These are phyloP conservation scores for Fraxinus sp. DNA, from an alignment of 305 asterid genomes.

Conservation along the genomic window DNA sequence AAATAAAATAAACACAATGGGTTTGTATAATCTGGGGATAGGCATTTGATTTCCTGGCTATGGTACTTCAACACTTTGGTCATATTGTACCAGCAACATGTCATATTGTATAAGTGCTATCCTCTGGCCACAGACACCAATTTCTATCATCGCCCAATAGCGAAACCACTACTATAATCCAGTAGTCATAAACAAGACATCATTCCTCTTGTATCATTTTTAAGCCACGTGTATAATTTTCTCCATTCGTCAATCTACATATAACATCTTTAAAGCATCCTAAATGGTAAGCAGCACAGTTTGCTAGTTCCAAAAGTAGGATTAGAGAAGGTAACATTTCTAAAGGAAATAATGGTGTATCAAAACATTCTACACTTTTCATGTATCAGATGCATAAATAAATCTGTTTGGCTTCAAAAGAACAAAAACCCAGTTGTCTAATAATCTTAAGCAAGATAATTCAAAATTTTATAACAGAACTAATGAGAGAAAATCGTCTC, in stretches of 20 bases:
- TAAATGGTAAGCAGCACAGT: background rate
- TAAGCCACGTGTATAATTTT: background rate
- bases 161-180: background rate
- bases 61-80: background rate
- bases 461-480: background rate
- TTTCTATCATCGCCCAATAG: background rate
- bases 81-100: background rate
- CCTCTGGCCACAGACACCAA: background rate
- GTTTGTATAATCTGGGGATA: background rate
- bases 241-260: background rate
- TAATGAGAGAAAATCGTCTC: background rate
- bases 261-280: background rate
- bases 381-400: background rate
- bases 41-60: background rate
- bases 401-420: background rate
- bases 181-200: background rate
- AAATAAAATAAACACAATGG: background rate
- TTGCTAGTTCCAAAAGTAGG: background rate
- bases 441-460: background rate
- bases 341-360: background rate
- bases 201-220: background rate
- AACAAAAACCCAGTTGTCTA: background rate
- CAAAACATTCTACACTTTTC: background rate
- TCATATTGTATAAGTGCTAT: background rate
- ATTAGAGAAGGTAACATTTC: background rate